Evolutionary conservation across 495 filamentous ascomycete species (phyloP).

Genomic region (Beverwykella pulmonaria): DNA sequence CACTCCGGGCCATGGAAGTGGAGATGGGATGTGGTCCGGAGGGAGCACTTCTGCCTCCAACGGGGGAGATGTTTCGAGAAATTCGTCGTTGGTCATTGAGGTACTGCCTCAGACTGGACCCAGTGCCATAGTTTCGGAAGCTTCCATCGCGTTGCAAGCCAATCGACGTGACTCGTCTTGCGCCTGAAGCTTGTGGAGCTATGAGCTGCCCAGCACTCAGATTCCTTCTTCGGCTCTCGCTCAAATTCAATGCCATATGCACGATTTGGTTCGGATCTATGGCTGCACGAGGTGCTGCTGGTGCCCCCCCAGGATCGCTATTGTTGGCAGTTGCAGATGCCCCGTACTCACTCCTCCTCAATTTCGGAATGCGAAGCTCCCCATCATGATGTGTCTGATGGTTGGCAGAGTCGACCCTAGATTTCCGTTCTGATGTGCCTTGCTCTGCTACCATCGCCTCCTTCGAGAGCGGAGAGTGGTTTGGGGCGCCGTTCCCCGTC

Average conservation of each 20-base stretch:
- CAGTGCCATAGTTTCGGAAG: conserved; percentile 40
- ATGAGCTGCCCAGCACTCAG: conserved; percentile 43
- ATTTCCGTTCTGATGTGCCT: background rate
- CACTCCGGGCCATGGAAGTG: conserved; percentile 8
- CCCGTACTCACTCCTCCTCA: conserved; percentile 11
- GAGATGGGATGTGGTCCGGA: conserved; percentile 26
- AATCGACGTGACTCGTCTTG: conserved; percentile 56
- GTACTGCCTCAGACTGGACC: conserved; percentile 64
- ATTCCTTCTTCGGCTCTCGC: conserved; percentile 72
- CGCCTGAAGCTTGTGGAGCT: conserved; percentile 45
- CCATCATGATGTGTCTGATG: background rate
- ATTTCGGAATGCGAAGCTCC: conserved; percentile 13
- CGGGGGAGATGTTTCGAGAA: conserved; percentile 63
- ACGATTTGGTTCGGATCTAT: conserved; percentile 83
- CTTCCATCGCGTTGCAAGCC: conserved; percentile 47
- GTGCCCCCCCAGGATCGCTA: background rate
- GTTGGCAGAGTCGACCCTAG: background rate
- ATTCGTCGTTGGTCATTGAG: conserved; percentile 64
- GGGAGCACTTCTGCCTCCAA: conserved; percentile 44
- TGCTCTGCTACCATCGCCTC: conserved; percentile 26
- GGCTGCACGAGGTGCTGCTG: conserved; percentile 12
- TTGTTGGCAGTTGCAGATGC: background rate
- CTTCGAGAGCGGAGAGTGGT: conserved; percentile 40
- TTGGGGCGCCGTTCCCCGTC: conserved; percentile 17
- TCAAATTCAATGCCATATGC: conserved; percentile 84